A percentile compares a stretch with the other conserved stretches of the same genome.
These are phyloP conservation scores for Trametes coccinea DNA, from an alignment of 768 basidiomycete genomes.

Conservation along the genomic window DNA sequence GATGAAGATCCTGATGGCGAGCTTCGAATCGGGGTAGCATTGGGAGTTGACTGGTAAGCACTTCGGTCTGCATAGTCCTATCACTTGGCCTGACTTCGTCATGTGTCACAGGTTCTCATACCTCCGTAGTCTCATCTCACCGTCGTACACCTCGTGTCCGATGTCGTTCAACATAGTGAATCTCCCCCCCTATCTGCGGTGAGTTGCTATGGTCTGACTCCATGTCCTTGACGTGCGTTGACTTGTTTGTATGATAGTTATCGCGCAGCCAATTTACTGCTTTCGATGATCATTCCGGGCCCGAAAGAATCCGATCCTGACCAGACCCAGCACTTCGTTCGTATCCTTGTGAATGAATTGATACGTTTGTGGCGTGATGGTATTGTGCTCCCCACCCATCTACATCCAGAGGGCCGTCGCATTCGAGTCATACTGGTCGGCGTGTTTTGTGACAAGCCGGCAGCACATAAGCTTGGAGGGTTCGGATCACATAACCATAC, in stretches of 20 bases:
- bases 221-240: slow-evolving; percentile 22
- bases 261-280: neutral
- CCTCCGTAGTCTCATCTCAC: slow-evolving; percentile 35
- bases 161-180: slow-evolving; percentile 38
- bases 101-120: slow-evolving; percentile 37
- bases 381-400: slow-evolving; percentile 1
- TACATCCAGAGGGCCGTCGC: slow-evolving; percentile 24
- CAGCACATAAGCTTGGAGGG: slow-evolving; percentile 37
- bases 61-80: neutral
- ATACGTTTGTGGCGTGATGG: slow-evolving; percentile 10
- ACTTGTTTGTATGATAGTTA: slow-evolving; percentile 28
- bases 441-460: slow-evolving; percentile 41
- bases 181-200: slow-evolving; percentile 31
- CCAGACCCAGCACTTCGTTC: slow-evolving; percentile 1
- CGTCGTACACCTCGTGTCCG: slow-evolving; percentile 37
- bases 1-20: slow-evolving; percentile 25
- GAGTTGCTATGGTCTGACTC: slow-evolving; percentile 28
- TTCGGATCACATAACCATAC: slow-evolving; percentile 35
- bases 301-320: slow-evolving; percentile 15
- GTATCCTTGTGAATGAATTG: slow-evolving; percentile 7
- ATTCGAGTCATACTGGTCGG: slow-evolving; percentile 36
- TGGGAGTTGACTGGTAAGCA: slow-evolving; percentile 37
- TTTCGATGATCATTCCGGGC: slow-evolving; percentile 15
- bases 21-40: slow-evolving; percentile 31
- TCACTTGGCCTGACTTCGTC: neutral